Evolutionary conservation across 2,329 filamentous ascomycete genomes (phyloP), one percentile per base, ranked within the genome.

Genomic region (Remersonia thermophila): DNA sequence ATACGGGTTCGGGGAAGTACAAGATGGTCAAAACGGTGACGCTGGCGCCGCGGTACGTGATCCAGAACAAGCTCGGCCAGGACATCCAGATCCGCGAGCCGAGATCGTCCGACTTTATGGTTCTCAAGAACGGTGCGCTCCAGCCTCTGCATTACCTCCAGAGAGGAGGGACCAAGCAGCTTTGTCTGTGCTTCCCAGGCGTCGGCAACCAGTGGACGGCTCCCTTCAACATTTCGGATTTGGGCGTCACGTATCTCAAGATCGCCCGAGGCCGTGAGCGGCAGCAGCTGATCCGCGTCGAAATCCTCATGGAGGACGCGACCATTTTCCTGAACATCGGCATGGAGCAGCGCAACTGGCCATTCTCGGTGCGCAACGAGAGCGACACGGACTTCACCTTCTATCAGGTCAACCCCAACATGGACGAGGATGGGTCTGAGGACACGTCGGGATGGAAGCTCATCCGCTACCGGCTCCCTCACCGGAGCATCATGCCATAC

Each of bases 401-500:
- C 63, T 94, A 82, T 65, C 91, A 98, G 57, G 83, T 85, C 13
- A 82, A 96, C 51, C 91, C 91, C 4, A 93, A 89, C 49, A 65
- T 93, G 8, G 87, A 94, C 41, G 87, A 96, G 43, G 87, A 95
- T 41, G 87, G 89, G 37, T 69, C 71, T 4, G 80, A 84, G 48
- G 83, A 95, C 51, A 68, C 78, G 38, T 87, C 83, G 36, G 84
- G 85, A 3, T 98, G 91, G 84, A 81, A 83, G 45, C 87, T 86
- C 2, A 84, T 98, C 43, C 73, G 85, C 36, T 98, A 98, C 60
- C 80, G 89, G 23, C 67, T 98, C 20, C 93, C 93, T 2, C 79
- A 89, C 10, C 73, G 91, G 41, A 96, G 89, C 58, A 95, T 98
- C 58, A 98, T 98, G 91, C 91, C 93, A 1, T 98, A 98, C 52